Percentiles rank a stretch among this genome's conserved stretches.
phyloP scores from a whole-genome alignment of 768 basidiomycete species.

The Rhodosporidiobolus odoratus region DNA sequence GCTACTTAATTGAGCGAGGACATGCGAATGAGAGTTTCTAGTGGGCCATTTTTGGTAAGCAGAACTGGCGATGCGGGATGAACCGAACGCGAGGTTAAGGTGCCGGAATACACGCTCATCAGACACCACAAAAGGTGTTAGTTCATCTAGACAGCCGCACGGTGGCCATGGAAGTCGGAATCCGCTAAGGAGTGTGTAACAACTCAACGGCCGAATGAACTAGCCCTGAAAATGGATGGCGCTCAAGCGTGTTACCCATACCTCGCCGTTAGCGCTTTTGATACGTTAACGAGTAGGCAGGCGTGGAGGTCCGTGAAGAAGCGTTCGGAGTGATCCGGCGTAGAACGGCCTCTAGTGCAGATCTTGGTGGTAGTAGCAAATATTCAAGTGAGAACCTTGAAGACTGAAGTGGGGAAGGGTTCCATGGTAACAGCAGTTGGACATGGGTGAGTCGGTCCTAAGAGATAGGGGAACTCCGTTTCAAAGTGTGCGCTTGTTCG shows the following conservation, averaged over 20 bases:
- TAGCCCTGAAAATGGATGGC: slow-evolving; percentile 88
- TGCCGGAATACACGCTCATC: slow-evolving; percentile 65
- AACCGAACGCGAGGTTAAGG: slow-evolving; percentile 71
- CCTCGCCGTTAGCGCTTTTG: slow-evolving; percentile 67
- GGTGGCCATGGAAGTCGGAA: slow-evolving; percentile 82
- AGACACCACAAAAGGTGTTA: slow-evolving; percentile 80
- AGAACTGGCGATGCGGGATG: slow-evolving; percentile 68
- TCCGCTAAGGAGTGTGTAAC: slow-evolving; percentile 81
- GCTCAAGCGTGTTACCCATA: slow-evolving; percentile 81
- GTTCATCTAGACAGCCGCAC: slow-evolving; percentile 83
- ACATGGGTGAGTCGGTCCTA: slow-evolving; percentile 81
- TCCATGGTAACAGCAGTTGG: slow-evolving; percentile 81
- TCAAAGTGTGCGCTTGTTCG: too few relatives aligned
- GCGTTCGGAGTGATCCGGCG: slow-evolving; percentile 68
- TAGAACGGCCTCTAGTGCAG: slow-evolving; percentile 75
- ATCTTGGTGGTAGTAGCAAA: slow-evolving; percentile 86
- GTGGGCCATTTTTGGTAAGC: slow-evolving; percentile 70
- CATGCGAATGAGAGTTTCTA: slow-evolving; percentile 62
- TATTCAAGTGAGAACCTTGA: slow-evolving; percentile 80
- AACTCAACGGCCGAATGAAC: slow-evolving; percentile 86
- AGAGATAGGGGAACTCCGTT: too few relatives aligned
- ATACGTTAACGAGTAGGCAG: slow-evolving; percentile 70
- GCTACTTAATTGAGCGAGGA: slow-evolving; percentile 53
- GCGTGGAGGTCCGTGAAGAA: slow-evolving; percentile 72
- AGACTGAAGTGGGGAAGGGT: slow-evolving; percentile 85